Evolutionary conservation across 2,329 filamentous ascomycete genomes (phyloP), one percentile per base, ranked within the genome.

Genomic region (Lasiodiplodia citricola): DNA sequence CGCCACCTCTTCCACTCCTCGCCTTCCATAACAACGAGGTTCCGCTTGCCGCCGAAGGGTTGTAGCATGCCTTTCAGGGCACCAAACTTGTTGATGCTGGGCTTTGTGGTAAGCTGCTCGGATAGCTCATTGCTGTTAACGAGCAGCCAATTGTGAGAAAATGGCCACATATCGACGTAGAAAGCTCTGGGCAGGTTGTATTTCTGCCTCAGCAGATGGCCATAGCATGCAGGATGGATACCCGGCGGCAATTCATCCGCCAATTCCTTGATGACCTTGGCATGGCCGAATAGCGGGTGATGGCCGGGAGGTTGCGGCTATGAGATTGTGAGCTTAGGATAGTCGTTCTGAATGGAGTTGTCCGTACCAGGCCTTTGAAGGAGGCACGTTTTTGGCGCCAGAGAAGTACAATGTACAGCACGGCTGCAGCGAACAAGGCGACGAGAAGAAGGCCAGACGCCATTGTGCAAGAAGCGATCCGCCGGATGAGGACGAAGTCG

Each of bases 1-100:
- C 72, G 68, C 70, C 72, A 72, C 2, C 28, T 54, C 65, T 76
- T 76, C 73, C 75, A 75, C 13, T 65, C 65, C 2, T 72, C 28
- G 23, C 73, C 74, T 23, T 75, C 70, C 67, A 73, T 64, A 47
- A 62, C 51, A 16, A 68, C 58, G 16, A 68, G 66, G 14, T 63
- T 52, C 3, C 31, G 31, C 7, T 18, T 23, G 5, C 66, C 66
- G 14, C 47, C 56, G 21, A 55, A 68, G 16, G 66, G 66, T 8
- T 51, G 31, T n/a, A 68, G n/a, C 47, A 60, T 54, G 57, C 14
- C 14, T 7, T 31, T 25, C 44, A 68, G 16, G 8, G 16, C 4
- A 8, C 5, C 14, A 21, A 51, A 68, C 23, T 63, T 62, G 18
- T 25, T 6, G 3, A 63, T 35, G 47, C 18, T 52, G 4, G 66